A percentile compares a stretch with the other conserved stretches of the same genome.
Conservation (phyloP, 164 flowering plant genomes). For the Akebia trifoliata region DNA sequence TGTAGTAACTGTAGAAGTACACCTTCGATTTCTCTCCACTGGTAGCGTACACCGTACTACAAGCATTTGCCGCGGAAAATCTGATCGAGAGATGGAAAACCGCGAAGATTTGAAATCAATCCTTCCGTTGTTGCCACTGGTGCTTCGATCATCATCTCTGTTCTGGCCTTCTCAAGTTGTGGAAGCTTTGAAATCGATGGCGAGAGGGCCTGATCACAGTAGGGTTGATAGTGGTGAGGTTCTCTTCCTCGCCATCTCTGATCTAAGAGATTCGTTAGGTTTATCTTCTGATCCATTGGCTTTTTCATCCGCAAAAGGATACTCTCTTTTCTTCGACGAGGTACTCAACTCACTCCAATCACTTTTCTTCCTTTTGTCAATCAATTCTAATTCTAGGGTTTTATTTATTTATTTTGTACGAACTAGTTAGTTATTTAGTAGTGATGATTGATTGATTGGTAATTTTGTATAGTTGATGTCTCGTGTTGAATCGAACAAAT, state of each 20-base stretch:
- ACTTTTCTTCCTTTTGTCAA: too few species aligned
- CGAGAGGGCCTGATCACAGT: slow-evolving; percentile 60
- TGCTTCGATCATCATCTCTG: slow-evolving; percentile 38
- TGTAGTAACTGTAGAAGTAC: too few species aligned
- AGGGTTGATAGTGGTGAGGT: slow-evolving; percentile 57
- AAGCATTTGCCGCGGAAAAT: too few species aligned
- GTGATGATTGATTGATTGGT: neutral
- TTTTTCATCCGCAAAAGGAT: slow-evolving; percentile 45
- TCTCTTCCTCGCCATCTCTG: slow-evolving; percentile 52
- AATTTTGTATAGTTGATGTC: slow-evolving; percentile 44
- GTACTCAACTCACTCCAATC: slow-evolving; percentile 22
- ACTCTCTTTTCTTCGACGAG: slow-evolving; percentile 64
- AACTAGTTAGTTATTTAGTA: neutral
- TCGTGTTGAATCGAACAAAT: slow-evolving; percentile 44
- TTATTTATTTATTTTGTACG: neutral
- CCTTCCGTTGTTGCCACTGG: slow-evolving; percentile 49
- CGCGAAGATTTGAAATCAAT: slow-evolving; percentile 56
- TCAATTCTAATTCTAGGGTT: neutral
- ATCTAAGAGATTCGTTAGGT: slow-evolving; percentile 49
- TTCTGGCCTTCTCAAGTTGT: slow-evolving; percentile 63
- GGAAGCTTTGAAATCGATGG: slow-evolving; percentile 49
- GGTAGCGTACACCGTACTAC: neutral
- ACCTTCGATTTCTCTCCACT: too few species aligned
- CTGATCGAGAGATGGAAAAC: slow-evolving; percentile 29
- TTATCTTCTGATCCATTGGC: slow-evolving; percentile 29